These are phyloP conservation scores for Rachicladosporium sp. DNA, from an alignment of 2,329 filamentous ascomycete species.

Conservation along the genomic window DNA sequence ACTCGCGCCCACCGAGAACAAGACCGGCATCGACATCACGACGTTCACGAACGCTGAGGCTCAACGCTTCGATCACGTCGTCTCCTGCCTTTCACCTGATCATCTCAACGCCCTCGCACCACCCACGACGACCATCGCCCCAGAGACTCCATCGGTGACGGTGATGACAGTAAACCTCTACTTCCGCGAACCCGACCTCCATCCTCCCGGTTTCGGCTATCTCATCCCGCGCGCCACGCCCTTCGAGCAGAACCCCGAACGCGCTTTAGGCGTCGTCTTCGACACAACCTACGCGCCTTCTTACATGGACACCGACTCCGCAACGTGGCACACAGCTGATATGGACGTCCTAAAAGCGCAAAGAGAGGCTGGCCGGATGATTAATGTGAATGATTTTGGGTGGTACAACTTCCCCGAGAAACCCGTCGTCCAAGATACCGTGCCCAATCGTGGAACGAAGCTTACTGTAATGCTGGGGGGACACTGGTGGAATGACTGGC, in stretches of 20 bases:
- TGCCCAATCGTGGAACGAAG: slow-evolving; percentile 55
- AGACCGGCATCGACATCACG: slow-evolving; percentile 21
- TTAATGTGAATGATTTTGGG: slow-evolving; percentile 22
- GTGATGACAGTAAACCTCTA: slow-evolving; percentile 91
- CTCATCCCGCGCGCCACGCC: slow-evolving; percentile 68
- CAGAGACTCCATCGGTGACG: slow-evolving; percentile 44
- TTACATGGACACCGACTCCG: slow-evolving; percentile 11
- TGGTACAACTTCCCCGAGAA: slow-evolving; percentile 22
- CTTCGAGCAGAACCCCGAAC: slow-evolving; percentile 63
- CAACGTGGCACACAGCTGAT: slow-evolving; percentile 13
- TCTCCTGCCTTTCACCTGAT: slow-evolving; percentile 48
- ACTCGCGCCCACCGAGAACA: slow-evolving; percentile 25
- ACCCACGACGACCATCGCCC: slow-evolving; percentile 16
- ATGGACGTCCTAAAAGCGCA: slow-evolving; percentile 13
- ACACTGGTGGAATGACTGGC: slow-evolving; percentile 69
- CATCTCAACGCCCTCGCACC: slow-evolving; percentile 18
- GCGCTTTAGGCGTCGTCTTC: slow-evolving; percentile 82
- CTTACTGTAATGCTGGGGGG: slow-evolving; percentile 91
- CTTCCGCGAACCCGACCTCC: slow-evolving; percentile 53
- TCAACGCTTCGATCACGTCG: slow-evolving; percentile 39
- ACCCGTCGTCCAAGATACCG: slow-evolving; percentile 20
- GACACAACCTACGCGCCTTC: slow-evolving; percentile 49
- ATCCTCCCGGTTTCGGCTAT: slow-evolving; percentile 74
- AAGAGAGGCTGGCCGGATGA: slow-evolving; percentile 14
- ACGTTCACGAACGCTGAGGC: slow-evolving; percentile 11